phyloP scores from a whole-genome alignment of 2,329 filamentous ascomycete species.

The Aspergillus melleus region DNA sequence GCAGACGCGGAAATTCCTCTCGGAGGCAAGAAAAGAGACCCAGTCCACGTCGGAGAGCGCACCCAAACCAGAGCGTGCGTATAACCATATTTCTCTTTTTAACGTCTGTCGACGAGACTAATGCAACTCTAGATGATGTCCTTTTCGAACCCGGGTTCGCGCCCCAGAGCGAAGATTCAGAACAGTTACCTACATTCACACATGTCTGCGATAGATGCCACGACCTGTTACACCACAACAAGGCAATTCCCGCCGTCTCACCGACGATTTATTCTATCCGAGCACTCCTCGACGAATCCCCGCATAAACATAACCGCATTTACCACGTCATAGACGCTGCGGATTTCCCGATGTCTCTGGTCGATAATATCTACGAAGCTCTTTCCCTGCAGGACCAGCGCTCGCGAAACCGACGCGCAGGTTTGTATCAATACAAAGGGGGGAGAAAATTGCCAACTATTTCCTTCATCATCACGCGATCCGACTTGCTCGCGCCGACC shows the following conservation, averaged over 20 bases:
- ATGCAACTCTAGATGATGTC: conserved; percentile 18
- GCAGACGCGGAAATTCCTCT: conserved; percentile 43
- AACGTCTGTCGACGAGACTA: not conserved
- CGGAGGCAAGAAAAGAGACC: conserved; percentile 17
- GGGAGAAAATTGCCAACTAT: conserved; percentile 75
- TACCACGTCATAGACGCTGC: conserved; percentile 95
- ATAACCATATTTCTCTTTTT: not conserved
- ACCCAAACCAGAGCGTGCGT: conserved; percentile 17
- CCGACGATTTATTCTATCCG: conserved; percentile 78
- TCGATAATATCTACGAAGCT: conserved; percentile 71
- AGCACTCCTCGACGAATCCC: conserved; percentile 83
- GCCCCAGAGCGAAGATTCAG: conserved; percentile 18
- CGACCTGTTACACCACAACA: conserved; percentile 72
- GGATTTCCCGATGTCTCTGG: conserved; percentile 91
- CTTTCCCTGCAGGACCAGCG: conserved; percentile 73
- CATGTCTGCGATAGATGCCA: conserved; percentile 83
- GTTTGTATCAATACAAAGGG: conserved; percentile 62
- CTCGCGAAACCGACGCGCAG: conserved; percentile 76
- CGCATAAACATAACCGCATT: conserved; percentile 86
- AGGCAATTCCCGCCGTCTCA: conserved; percentile 71
- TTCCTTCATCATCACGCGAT: conserved; percentile 86
- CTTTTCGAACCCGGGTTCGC: conserved; percentile 23
- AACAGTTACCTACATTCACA: conserved; percentile 15
- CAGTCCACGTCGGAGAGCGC: conserved; percentile 16
- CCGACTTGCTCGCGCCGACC: conserved; percentile 79